Base-by-base conservation (phyloP, 257 asterid species). In the Nicotiana sylvestris region DNA sequence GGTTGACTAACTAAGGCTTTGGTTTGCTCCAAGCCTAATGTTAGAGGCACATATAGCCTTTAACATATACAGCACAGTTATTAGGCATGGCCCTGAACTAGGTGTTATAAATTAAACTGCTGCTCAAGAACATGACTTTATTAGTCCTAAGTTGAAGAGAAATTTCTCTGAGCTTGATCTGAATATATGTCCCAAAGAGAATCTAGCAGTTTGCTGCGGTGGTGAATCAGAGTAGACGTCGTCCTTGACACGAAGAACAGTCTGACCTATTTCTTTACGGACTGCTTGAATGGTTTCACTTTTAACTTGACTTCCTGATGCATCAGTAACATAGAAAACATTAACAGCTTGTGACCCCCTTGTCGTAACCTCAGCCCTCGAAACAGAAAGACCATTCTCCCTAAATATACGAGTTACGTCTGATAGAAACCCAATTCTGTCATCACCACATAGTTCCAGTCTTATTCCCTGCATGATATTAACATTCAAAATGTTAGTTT, bases 351-450 rank as follows among this genome's bases (percentile, higher is more conserved):
- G 87, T 6, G 76, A 62, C 1, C 89, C 88, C 53, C 85, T 81
- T 8, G 91, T 86, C 1, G 87, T 79, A 18, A 90, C 89, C 86
- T 90, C 90, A 13, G 92, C 92, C 51, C 86, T 81, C 29, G 92
- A 83, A 27, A 90, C 91, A 4, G 92, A 84, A 32, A 90, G 91
- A 29, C 93, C 91, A 35, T 87, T 90, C 87, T 90, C 93, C 69
- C 93, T 67, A 43, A 89, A 90, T 77, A 89, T 85, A 39, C 93
- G 88, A 12, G 92, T 90, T n/a, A 90, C 89, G 17, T 90, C 93
- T 0, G 91, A 90, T 15, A 90, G 86, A 61, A 87, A 87, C 4
- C 93, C 93, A 4, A 79, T 82, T 76, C 92, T 85, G 81, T 90
- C 90, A 9, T 86, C 88, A 7, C 84, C 61, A n/a, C 90, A 88